Conservation (phyloP, 768 basidiomycete genomes). For the Pulveroboletus ravenelii region DNA sequence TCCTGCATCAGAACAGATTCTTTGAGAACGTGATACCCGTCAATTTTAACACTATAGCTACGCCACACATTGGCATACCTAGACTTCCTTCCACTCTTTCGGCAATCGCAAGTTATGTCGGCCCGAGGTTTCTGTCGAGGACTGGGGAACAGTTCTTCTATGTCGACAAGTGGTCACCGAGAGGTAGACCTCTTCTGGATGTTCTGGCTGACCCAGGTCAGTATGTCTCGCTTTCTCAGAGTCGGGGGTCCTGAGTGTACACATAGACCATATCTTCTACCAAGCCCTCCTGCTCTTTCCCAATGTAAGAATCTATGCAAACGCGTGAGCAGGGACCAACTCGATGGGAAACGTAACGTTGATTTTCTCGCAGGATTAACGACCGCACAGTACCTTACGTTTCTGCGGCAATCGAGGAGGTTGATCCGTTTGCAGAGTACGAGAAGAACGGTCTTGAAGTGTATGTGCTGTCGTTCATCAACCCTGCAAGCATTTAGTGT, state of each 20-base stretch:
- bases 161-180: slow-evolving; percentile 65
- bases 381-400: slow-evolving; percentile 81
- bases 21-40: slow-evolving; percentile 67
- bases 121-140: slow-evolving; percentile 65
- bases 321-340: slow-evolving; percentile 47
- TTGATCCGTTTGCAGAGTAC: slow-evolving; percentile 61
- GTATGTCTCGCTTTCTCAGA: slow-evolving; percentile 4
- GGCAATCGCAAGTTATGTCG: slow-evolving; percentile 48
- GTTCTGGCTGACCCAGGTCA: slow-evolving; percentile 78
- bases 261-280: slow-evolving; percentile 67
- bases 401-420: slow-evolving; percentile 65
- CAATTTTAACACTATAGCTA: slow-evolving; percentile 81
- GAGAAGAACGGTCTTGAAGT: slow-evolving; percentile 56
- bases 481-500: slow-evolving; percentile 4
- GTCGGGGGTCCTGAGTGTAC: background rate
- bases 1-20: slow-evolving; percentile 63
- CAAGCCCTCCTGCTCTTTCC: slow-evolving; percentile 64
- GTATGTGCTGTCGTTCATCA: slow-evolving; percentile 34
- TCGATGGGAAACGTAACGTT: background rate
- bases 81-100: slow-evolving; percentile 59
- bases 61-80: slow-evolving; percentile 77
- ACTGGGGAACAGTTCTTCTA: slow-evolving; percentile 80
- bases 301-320: slow-evolving; percentile 74
- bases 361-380: slow-evolving; percentile 43
- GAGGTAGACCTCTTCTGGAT: slow-evolving; percentile 62